Conservation (phyloP, 2,329 filamentous ascomycete genomes). For the Purpureocillium lavendulum region DNA sequence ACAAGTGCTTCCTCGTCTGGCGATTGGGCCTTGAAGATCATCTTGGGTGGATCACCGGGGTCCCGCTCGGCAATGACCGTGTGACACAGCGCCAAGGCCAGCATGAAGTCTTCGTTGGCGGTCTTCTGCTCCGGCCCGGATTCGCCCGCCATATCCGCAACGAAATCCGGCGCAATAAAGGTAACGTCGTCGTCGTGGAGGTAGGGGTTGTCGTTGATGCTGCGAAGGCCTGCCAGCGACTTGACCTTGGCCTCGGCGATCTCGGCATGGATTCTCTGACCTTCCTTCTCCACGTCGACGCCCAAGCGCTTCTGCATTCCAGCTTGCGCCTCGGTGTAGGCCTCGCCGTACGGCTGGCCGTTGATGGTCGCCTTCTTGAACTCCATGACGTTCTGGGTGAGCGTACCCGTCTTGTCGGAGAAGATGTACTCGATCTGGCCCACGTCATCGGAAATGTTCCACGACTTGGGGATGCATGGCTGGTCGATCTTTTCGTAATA, state of each 20-base stretch:
- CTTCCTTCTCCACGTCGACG: conserved; percentile 76
- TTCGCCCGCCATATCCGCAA: conserved; percentile 71
- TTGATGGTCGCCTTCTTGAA: conserved; percentile 99
- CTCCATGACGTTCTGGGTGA: conserved; percentile 98
- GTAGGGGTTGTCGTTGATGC: conserved; percentile 82
- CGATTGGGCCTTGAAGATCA: conserved; percentile 94
- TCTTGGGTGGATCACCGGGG: conserved; percentile 82
- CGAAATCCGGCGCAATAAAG: conserved; percentile 85
- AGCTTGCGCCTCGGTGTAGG: conserved; percentile 93
- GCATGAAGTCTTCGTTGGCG: conserved; percentile 86
- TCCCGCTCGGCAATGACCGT: conserved; percentile 87
- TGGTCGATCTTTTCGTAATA: conserved; percentile 94
- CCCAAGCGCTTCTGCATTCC: conserved; percentile 92
- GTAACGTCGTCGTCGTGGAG: conserved; percentile 83
- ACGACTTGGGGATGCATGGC: conserved; percentile 92
- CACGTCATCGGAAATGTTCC: conserved; percentile 98
- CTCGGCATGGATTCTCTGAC: conserved; percentile 60
- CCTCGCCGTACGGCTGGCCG: conserved; percentile 91
- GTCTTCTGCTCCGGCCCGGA: conserved; percentile 67
- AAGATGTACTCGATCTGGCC: conserved; percentile 99
- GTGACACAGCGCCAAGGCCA: conserved; percentile 90
- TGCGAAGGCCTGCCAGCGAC: conserved; percentile 65
- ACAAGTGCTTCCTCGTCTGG: conserved; percentile 94
- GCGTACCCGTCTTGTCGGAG: conserved; percentile 92
- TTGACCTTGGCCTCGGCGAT: conserved; percentile 69